Percentiles rank a stretch among this genome's conserved stretches.
phyloP scores from a whole-genome alignment of 257 asterid genomes.

The Linaria vulgaris region DNA sequence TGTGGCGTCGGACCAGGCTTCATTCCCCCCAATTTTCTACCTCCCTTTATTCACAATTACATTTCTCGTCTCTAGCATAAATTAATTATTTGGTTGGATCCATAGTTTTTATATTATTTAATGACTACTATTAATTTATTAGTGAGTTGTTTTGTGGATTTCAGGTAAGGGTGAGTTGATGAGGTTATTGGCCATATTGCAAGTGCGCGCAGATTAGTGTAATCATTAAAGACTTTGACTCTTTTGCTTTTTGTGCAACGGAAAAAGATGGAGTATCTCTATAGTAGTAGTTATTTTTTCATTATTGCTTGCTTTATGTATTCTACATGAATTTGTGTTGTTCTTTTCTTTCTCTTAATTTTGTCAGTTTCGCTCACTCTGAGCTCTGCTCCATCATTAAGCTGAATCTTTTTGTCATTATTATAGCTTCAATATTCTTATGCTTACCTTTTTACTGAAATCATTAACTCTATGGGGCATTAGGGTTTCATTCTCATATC shows the following conservation, averaged over 20 bases:
- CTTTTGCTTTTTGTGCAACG: not conserved
- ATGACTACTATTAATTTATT: conserved; percentile 4
- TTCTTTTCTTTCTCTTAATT: conserved; percentile 23
- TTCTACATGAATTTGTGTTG: conserved; percentile 27
- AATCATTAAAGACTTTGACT: conserved; percentile 58
- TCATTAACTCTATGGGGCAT: conserved; percentile 26
- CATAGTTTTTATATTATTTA: not conserved
- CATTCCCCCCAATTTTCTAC: conserved; percentile 87
- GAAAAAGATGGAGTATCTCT: conserved; percentile 2
- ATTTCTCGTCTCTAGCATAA: too few relatives aligned
- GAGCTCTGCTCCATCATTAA: conserved; percentile 25
- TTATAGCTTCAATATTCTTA: conserved; percentile 39
- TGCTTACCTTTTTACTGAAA: conserved; percentile 22
- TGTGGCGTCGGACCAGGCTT: conserved; percentile 99
- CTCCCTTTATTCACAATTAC: conserved; percentile 36
- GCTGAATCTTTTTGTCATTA: conserved; percentile 44
- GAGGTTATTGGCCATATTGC: conserved; percentile 46
- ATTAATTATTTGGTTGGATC: not conserved
- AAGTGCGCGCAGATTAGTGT: conserved; percentile 54
- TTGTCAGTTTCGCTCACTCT: conserved; percentile 41
- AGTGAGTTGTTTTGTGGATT: conserved; percentile 10
- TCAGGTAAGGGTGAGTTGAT: not conserved
- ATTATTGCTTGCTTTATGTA: conserved; percentile 33
- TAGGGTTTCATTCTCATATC: conserved; percentile 64
- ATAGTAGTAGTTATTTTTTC: conserved; percentile 34